Evolutionary conservation across 2,329 filamentous ascomycete genomes (phyloP).

Genomic region (Nothophaeocryptopus gaeumannii): DNA sequence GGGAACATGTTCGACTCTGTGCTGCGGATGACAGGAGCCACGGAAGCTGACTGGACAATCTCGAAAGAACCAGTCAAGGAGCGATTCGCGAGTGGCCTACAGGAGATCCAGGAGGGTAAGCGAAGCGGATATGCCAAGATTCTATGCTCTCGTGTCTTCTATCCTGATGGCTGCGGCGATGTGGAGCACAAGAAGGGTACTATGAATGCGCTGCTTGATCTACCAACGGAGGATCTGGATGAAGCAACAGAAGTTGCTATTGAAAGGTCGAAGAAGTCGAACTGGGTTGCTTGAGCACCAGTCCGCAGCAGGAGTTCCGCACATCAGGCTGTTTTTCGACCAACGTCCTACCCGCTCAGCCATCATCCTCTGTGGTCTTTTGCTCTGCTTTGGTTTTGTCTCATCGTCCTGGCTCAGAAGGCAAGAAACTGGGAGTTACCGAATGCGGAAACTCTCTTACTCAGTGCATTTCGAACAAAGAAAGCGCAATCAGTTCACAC

Average conservation of each 20-base stretch:
- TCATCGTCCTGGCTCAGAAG: too few species aligned
- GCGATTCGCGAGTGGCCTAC: conserved; percentile 50
- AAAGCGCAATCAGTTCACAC: too few species aligned
- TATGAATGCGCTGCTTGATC: conserved; percentile 55
- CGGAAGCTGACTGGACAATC: conserved; percentile 61
- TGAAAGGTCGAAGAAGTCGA: conserved; percentile 6
- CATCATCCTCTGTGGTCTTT: too few species aligned
- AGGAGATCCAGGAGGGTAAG: conserved; percentile 45
- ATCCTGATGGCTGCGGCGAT: conserved; percentile 32
- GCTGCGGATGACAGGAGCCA: conserved; percentile 57
- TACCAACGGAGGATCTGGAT: conserved; percentile 58
- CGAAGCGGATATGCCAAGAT: conserved; percentile 17
- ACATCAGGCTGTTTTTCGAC: too few species aligned
- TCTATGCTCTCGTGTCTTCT: conserved; percentile 55
- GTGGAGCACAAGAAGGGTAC: conserved; percentile 40
- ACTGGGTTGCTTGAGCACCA: too few species aligned
- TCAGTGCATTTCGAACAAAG: too few species aligned
- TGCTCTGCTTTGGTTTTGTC: too few species aligned
- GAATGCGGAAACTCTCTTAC: too few species aligned
- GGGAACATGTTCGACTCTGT: conserved; percentile 62
- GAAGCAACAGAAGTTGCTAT: conserved; percentile 46
- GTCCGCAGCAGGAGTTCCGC: too few species aligned
- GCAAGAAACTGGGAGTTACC: too few species aligned
- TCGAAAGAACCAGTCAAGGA: conserved; percentile 46
- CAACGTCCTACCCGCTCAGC: too few species aligned